phyloP scores from a whole-genome alignment of 106 monocot species.

The Dioscorea dumetorum region DNA sequence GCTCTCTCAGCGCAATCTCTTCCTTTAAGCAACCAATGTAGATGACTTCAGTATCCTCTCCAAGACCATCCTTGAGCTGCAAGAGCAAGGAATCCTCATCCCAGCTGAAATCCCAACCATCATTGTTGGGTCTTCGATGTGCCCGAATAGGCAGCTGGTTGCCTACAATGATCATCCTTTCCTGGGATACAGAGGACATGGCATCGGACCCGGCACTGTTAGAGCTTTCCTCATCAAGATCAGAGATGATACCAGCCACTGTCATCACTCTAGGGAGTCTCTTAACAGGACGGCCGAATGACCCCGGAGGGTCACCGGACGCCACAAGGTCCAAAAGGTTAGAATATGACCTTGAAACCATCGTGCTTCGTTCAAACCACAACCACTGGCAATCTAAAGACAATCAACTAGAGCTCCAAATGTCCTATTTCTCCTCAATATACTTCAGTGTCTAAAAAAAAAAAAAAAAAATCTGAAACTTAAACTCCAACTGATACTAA shows the following conservation, averaged over 20 bases:
- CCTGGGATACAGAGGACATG: constrained; percentile 26
- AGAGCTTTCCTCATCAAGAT: constrained; percentile 36
- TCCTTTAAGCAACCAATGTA: constrained; percentile 44
- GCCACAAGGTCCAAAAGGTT: constrained; percentile 37
- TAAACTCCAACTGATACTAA: too few relatives aligned
- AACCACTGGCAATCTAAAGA: too few relatives aligned
- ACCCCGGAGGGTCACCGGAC: constrained; percentile 18
- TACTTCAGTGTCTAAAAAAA: too few relatives aligned
- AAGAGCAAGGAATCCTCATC: constrained; percentile 48
- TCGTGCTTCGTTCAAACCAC: not conserved
- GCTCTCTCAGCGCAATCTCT: constrained; percentile 33
- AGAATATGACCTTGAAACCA: constrained; percentile 47
- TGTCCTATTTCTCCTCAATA: too few relatives aligned
- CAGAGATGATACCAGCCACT: constrained; percentile 39
- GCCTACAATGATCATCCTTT: constrained; percentile 34
- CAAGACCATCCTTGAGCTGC: constrained; percentile 49
- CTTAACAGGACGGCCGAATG: constrained; percentile 20
- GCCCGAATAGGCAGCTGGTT: constrained; percentile 43
- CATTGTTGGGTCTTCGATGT: constrained; percentile 20
- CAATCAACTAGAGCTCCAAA: too few relatives aligned
- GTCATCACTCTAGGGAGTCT: constrained; percentile 45
- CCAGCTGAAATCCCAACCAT: constrained; percentile 51
- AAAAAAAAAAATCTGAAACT: too few relatives aligned
- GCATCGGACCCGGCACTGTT: constrained; percentile 15
- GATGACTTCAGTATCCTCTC: constrained; percentile 36